Base-by-base conservation (phyloP, 345 rosid genomes). In the Murraya koenigii region DNA sequence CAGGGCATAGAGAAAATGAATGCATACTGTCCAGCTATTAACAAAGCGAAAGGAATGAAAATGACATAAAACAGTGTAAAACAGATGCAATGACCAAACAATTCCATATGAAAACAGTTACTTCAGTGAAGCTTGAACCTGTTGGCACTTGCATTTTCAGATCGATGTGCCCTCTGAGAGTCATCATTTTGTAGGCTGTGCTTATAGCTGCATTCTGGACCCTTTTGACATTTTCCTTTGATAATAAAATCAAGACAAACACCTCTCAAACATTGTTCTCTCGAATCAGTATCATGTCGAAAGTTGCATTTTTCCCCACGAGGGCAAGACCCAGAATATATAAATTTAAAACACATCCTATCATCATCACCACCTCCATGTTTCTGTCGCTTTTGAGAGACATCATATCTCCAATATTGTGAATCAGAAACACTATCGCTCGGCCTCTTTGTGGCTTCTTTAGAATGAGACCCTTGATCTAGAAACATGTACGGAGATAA, bases 331-430 rank as follows among this genome's bases (percentile, higher is more conserved):
- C 98, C 99, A 32, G 99, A 92, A 72, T 83, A 89, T 54, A 95
- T 81, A 85, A 85, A 95, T 83, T 95, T 95, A 75, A 93, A 95
- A 78, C 97, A 95, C 75, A 83, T 85, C 77, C 78, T 93, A 78
- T 87, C 90, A 38, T 89, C 88, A 19, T 82, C 90, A 35, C 86
- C 90, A 77, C 77, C 82, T 78, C 89, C 98, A 84, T 84, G 77
- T 83, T 82, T 95, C 80, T 89, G 90, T 44, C 94, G 89, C 86
- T 95, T 95, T 66, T 83, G 85, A 26, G 96, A 78, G 72, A 92
- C 93, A 85, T 95, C 97, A 28, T 92, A 95, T 85, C 99, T 93
- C 99, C 98, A 93, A 72, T 89, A 93, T 71, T 93, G 99, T 56
- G 92, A 83, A 80, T 95, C 98, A 30, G 88, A 73, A 74, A 36